Base-by-base conservation (phyloP, 2,329 filamentous ascomycete genomes). In the Phaeosphaeria sp. region DNA sequence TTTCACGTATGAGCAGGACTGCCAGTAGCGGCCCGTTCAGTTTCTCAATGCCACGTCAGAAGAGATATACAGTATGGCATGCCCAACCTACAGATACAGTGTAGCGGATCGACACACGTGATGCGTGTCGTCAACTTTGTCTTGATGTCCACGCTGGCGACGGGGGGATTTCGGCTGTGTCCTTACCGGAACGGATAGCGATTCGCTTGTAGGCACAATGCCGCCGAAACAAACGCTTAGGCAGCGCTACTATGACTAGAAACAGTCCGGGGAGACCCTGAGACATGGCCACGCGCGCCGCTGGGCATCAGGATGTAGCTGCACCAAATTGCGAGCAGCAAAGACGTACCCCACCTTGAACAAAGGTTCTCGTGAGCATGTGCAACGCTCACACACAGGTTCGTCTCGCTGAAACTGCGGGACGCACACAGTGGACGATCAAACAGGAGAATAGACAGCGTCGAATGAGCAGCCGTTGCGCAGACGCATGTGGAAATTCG, bases 381-480 rank as follows among this genome's bases (percentile, higher is more conserved):
- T 17, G 20, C 40, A 18, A 17, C 40, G 40, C 27, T 42, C 15
- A 18, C 40, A 24, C 8, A 42, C 49, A 33, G 8, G 21, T 13
- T 24, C 18, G n/a, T 30, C 33, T 33, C 6, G 20, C 15, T 48
- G 51, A 53, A 53, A 53, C 51, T 42, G 15, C 21, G 30, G 25
- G 17, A 24, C 20, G 43, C 22, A 27, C 44, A 48, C 33, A 27
- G n/a, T 2, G 42, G 57, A 51, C 50, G 62, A 64, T 64, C 62
- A 63, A 63, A 64, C 60, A 60, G 62, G 60, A 62, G 56, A 56
- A 55, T 44, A 18, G 47, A 46, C 43, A n/a, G 43, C 43, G 30
- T 48, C 42, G 36, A 48, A 27, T 30, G 33, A 50, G 30, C 15
- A 15, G 25, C 39, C 11, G 11, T 27, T 30, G 27, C 6, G 43